Evolutionary conservation across 371 early-diverging fungal species (phyloP), one percentile per base, ranked within the genome.

Genomic region (Mucor mucedo): DNA sequence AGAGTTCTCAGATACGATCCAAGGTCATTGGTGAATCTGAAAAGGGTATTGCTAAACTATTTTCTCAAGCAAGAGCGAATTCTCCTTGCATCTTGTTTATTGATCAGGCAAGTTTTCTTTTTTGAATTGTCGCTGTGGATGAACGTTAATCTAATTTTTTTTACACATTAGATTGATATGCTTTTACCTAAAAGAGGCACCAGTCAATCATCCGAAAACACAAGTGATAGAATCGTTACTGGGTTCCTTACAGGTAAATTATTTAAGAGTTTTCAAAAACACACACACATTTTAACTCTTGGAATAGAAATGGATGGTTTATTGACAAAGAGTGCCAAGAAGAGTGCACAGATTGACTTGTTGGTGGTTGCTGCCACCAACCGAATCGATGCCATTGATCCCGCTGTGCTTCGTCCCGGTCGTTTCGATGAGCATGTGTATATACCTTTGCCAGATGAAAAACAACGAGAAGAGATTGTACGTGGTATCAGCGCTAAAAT

Each of bases 351-450:
- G 7, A 83, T 88, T 5, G 86, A 89, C 62, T 81, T 91, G 2
- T 71, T 92, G 28, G 86, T 93, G 0, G 76, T 93, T 50, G 91
- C 90, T 84, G 88, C 86, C 6, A 87, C 87, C 44, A 87, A 82
- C 60, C 80, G 88, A 9, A 85, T 84, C 2, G 87, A 95, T 50
- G 84, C 87, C 29, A 91, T 99, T 35, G 98, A 99, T 84, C 84
- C 96, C 28, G 93, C 99, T 62, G 91, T 99, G 66, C 72, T 99
- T 70, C 85, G 98, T 68, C 99, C 99, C 42, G 99, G 99, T 29
- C 95, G 99, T 63, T 89, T 99, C 53, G 99, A 99, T 79, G 99
- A 99, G 75, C 94, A 98, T 70, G 91, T 99, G 32, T 92, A 97
- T 73, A 91, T 99, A 56, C 91, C 97, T 33, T 83, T 95, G 52